A percentile compares a stretch with the other conserved stretches of the same genome.
phyloP scores from a whole-genome alignment of 2,329 filamentous ascomycete species.

The Aphanoascus verrucosus region DNA sequence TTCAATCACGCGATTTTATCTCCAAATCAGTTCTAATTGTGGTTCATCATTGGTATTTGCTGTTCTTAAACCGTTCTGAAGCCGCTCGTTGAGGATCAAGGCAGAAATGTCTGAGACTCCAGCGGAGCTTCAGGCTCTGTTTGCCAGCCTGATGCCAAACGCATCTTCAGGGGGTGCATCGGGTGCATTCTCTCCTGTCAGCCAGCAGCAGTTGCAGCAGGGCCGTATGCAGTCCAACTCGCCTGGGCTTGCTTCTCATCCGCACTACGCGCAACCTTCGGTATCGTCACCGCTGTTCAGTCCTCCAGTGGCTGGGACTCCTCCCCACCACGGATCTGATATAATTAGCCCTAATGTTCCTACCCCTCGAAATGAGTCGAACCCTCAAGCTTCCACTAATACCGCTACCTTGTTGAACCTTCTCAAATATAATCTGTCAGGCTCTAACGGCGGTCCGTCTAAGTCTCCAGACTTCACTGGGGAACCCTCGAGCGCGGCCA shows the following conservation, averaged over 20 bases:
- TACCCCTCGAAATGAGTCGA: constrained; percentile 36
- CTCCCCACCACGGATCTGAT: constrained; percentile 47
- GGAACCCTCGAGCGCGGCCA: constrained; percentile 14
- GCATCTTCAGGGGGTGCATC: constrained; percentile 26
- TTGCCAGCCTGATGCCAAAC: constrained; percentile 37
- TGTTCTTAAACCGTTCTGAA: constrained; percentile 22
- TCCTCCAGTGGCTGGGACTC: constrained; percentile 43
- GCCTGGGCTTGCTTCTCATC: constrained; percentile 26
- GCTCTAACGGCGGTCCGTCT: constrained; percentile 17
- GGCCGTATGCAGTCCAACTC: constrained; percentile 24
- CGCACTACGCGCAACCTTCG: constrained; percentile 44
- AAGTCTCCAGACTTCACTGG: constrained; percentile 16
- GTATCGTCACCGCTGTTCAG: constrained; percentile 50
- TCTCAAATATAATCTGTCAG: constrained; percentile 51
- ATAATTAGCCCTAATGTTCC: constrained; percentile 47
- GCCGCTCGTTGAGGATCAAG: constrained; percentile 27
- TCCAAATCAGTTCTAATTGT: constrained; percentile 1
- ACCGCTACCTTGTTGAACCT: constrained; percentile 53
- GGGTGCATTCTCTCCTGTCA: constrained; percentile 22
- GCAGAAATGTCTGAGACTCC: constrained; percentile 38
- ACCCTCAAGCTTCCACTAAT: constrained; percentile 31
- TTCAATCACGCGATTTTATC: background rate
- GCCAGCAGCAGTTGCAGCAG: constrained; percentile 24
- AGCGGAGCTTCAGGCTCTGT: constrained; percentile 38
- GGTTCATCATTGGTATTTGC: constrained; percentile 17